Evolutionary conservation across 2,329 filamentous ascomycete species (phyloP), one percentile per base, ranked within the genome.

Genomic region (Penicillium sp.): DNA sequence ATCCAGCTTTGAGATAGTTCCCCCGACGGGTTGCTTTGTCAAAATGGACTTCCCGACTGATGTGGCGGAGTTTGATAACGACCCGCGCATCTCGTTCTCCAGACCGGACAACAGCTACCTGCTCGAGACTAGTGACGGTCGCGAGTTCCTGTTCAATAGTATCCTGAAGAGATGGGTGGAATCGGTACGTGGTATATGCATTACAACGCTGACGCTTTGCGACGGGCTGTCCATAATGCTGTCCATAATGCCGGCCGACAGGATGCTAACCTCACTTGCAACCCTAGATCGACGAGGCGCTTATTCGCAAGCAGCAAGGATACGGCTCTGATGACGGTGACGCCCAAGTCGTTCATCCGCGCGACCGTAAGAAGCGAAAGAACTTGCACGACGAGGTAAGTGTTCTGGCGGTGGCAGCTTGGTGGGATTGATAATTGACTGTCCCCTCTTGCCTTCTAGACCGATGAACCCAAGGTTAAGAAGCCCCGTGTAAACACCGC

Each of bases 11-110:
- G 5, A 5, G 8, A 1, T 6, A 15, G 6, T 16, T 15, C 38
- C 8, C 2, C 15, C 18, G 9, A 18, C 25, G 6, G 6, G 12
- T 10, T 21, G 18, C 25, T 18, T 23, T 4, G 7, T 40, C 18
- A 47, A 34, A 39, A 71, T 72, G 69, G 54, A 60, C 32, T 83
- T 84, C 58, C 82, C 82, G 18, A 72, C 71, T 54, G 75, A 90
- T 54, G 80, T 82, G 15, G 80, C 83, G 54, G 82, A 88, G 46
- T 95, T 96, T 70, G 86, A 88, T 65, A 77, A 77, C 55, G 91
- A 96, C 70, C 83, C 89, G 29, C 88, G 92, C 64, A 89, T 96
- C 67, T 93, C 90, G 6, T 96, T 88, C 76, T 93, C 90, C n/a
- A 89, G 84, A 69, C 80, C 90, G 58, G 88, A 93, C 73, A 81